Percentiles rank a stretch among this genome's conserved stretches.
phyloP scores from a whole-genome alignment of 306 rosid species.

The Malus orientalis region DNA sequence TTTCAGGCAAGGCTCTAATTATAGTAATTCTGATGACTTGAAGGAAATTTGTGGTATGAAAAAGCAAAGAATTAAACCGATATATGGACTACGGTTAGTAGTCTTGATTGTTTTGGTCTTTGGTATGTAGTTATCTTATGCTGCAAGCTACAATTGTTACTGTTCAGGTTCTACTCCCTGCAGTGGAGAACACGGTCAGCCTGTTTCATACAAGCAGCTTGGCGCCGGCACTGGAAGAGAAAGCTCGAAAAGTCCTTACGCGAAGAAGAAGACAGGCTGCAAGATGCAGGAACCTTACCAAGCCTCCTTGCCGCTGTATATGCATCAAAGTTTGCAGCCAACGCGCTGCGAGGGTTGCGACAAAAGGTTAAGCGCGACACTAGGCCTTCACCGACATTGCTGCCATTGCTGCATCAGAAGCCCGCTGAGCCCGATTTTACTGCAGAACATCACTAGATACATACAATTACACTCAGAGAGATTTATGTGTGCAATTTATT shows the following conservation, averaged over 20 bases:
- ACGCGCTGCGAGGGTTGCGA: slow-evolving; percentile 33
- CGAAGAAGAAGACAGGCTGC: slow-evolving; percentile 43
- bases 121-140: not conserved
- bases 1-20: slow-evolving; percentile 53
- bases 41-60: not conserved
- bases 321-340: slow-evolving; percentile 55
- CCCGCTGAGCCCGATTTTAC: slow-evolving; percentile 69
- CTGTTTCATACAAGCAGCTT: slow-evolving; percentile 60
- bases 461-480: not conserved
- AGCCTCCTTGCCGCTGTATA: slow-evolving; percentile 56
- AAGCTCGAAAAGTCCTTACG: slow-evolving; percentile 42
- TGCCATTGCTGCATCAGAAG: slow-evolving; percentile 44
- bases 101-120: not conserved
- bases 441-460: slow-evolving; percentile 2
- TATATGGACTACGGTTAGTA: not conserved
- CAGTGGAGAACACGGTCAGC: slow-evolving; percentile 85
- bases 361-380: slow-evolving; percentile 14
- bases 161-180: slow-evolving; percentile 58
- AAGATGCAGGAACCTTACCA: slow-evolving; percentile 23
- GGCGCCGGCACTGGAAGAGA: slow-evolving; percentile 50
- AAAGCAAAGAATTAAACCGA: not conserved
- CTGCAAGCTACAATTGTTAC: not conserved
- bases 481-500: too few relatives aligned
- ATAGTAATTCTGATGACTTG: not conserved
- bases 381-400: slow-evolving; percentile 25